Base-by-base conservation (phyloP, 768 basidiomycete species). In the Tricholoma matsutake region DNA sequence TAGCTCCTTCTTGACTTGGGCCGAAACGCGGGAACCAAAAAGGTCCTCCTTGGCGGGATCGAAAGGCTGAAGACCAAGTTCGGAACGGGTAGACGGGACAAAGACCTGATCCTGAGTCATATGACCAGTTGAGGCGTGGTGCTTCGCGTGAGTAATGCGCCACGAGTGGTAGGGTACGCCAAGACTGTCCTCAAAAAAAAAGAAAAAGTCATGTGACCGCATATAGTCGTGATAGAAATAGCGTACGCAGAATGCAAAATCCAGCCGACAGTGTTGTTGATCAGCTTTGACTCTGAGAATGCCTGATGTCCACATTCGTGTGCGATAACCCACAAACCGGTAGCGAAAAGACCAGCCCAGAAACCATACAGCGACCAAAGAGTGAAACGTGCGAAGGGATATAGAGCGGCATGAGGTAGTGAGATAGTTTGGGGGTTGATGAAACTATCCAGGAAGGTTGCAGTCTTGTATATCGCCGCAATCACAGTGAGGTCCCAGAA, bases 231-330 rank as follows among this genome's bases (percentile, higher is more conserved):
- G 22, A 34, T 53, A 58, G 56, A 54, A 65, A 65, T 59, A 37
- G 71, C 89, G 63, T 71, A 93, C 92, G 83, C 84, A 49, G 94
- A 96, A 75, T 98, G 96, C 32, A 98, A 81, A 62, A 96, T 70
- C 89, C 91, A 96, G 10, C 96, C 96, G 59, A 95, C 91, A 49
- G 85, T 75, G 81, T 98, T 92, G 81, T 98, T 98, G 75, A 97
- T 82, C 31, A 79, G 72, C 79, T 96, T 96, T 57, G 88, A 95
- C 65, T 94, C 88, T 1, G 95, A 98, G 81, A 94, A 99, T 0
- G 92, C 91, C 73, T 96, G 94, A 74, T 99, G 96, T 31, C 96
- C 96, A 67, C 93, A 95, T 76, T 98, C 95, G 71, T 96, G 94
- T 51, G 89, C 95, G 61, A 96, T 79, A 64, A 95, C 89, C 96